These are phyloP conservation scores for Extremus antarcticus DNA, from an alignment of 495 filamentous ascomycete genomes.

Conservation along the genomic window DNA sequence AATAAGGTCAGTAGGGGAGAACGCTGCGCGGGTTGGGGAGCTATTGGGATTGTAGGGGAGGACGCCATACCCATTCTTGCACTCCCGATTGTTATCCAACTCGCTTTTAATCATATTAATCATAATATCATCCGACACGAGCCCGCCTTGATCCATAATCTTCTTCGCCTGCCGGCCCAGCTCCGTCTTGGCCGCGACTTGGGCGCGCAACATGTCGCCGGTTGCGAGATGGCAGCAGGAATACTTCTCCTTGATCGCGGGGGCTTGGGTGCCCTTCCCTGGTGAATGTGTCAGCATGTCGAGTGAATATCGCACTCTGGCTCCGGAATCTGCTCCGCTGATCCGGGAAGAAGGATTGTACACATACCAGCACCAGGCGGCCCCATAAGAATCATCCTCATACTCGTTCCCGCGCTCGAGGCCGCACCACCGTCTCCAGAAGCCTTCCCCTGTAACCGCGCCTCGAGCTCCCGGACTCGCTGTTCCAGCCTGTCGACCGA, in stretches of 20 bases:
- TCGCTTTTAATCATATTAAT: slow-evolving; percentile 98
- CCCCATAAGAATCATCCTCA: slow-evolving; percentile 96
- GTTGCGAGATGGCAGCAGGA: slow-evolving; percentile 95
- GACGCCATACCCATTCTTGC: slow-evolving; percentile 75
- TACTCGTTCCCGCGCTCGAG: slow-evolving; percentile 38
- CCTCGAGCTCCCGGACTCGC: slow-evolving; percentile 69
- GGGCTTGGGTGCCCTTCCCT: slow-evolving; percentile 99
- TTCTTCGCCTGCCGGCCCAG: slow-evolving; percentile 97
- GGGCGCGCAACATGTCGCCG: slow-evolving; percentile 96
- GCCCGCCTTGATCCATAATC: slow-evolving; percentile 97
- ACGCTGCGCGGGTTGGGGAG: neutral
- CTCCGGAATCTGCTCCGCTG: no score
- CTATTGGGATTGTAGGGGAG: slow-evolving; percentile 5
- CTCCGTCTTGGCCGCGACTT: slow-evolving; percentile 94
- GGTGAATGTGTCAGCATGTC: slow-evolving; percentile 11
- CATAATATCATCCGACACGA: slow-evolving; percentile 98
- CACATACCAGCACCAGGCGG: slow-evolving; percentile 89
- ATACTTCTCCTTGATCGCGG: slow-evolving; percentile 95
- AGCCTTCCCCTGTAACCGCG: slow-evolving; percentile 39
- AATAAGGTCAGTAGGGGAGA: slow-evolving; percentile 13
- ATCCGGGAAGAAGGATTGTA: neutral
- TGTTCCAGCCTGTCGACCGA: slow-evolving; percentile 72
- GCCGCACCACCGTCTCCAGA: slow-evolving; percentile 28
- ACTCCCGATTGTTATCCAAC: slow-evolving; percentile 85
- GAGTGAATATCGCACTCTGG: neutral